Base-by-base conservation (phyloP, 2,329 filamentous ascomycete species). In the Didymella keratinophila region DNA sequence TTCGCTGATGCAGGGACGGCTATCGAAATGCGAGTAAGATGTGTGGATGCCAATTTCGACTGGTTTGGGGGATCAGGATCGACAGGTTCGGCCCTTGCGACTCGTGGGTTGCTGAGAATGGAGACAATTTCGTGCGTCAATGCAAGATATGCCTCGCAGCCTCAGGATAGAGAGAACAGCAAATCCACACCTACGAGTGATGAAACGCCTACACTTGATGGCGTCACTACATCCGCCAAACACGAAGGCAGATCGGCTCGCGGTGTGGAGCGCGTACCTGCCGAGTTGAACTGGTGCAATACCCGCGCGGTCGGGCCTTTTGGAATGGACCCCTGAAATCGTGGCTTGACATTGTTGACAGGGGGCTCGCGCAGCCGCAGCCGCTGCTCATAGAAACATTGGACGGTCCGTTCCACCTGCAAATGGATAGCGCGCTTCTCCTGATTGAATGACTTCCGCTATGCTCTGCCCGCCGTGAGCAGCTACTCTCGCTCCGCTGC, bases 381-480 rank as follows among this genome's bases (percentile, higher is more conserved):
- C 46, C 50, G 50, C 39, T 34, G n/a, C 30, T 53, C 45, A 21
- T 30, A 36, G 51, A 58, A 50, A 53, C 45, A 51, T 54, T 50
- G 34, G 56, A 54, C 56, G 23, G 42, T 18, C 41, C 45, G 50
- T 39, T 46, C 37, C 43, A 32, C 37, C 44, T 53, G 50, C 49
- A 41, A 36, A 44, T 53, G 49, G 62, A 52, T 55, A 57, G 57
- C 56, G 46, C 58, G 44, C 58, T 54, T 58, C 56, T 58, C 56
- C 56, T 58, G 51, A 53, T 50, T 51, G 45, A 49, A 42, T 46
- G 49, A 46, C 39, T 50, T 51, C 37, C 51, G 58, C 58, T 52
- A 75, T 74, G 72, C 67, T 43, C 60, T 64, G 64, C 62, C 60
- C 65, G 55, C 67, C 63, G 69, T 75, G 70, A 75, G 62, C 63